Percentiles rank a stretch among this genome's conserved stretches.
phyloP scores from a whole-genome alignment of 768 basidiomycete genomes.

The Gautieria morchelliformis region DNA sequence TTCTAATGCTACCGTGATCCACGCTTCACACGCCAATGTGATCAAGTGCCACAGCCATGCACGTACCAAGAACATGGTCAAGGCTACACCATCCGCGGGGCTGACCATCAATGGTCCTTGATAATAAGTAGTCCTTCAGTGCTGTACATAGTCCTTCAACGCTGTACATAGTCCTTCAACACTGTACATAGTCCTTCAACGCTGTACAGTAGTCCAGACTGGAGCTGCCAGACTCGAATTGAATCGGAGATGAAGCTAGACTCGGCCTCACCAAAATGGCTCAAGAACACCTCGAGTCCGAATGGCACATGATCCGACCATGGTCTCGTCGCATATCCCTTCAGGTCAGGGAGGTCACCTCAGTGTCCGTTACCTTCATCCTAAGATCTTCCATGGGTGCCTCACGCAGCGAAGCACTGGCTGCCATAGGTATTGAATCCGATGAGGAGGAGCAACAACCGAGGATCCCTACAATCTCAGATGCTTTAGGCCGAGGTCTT shows the following conservation, averaged over 20 bases:
- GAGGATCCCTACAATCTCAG: conserved; percentile 42
- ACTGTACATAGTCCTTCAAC: no score
- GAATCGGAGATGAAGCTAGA: not conserved
- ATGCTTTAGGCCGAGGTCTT: conserved; percentile 63
- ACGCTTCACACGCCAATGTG: no score
- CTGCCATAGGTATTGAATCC: conserved; percentile 13
- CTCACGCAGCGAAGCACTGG: conserved; percentile 24
- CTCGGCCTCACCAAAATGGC: not conserved
- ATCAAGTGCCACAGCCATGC: no score
- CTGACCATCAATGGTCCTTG: no score
- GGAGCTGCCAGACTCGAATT: no score
- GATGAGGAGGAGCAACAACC: conserved; percentile 28
- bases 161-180: no score
- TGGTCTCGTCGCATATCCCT: conserved; percentile 68
- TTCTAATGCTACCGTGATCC: no score
- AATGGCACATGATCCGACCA: conserved; percentile 69
- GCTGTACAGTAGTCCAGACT: no score
- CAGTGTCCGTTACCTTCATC: conserved; percentile 75
- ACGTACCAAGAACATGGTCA: no score
- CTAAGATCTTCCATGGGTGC: conserved; percentile 46
- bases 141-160: no score
- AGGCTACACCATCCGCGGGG: no score
- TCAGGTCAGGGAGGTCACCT: conserved; percentile 70
- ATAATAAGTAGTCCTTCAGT: no score
- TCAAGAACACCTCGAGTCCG: conserved; percentile 10